phyloP scores from a whole-genome alignment of 75 land plant species.

The Adiantum capillusveneris region DNA sequence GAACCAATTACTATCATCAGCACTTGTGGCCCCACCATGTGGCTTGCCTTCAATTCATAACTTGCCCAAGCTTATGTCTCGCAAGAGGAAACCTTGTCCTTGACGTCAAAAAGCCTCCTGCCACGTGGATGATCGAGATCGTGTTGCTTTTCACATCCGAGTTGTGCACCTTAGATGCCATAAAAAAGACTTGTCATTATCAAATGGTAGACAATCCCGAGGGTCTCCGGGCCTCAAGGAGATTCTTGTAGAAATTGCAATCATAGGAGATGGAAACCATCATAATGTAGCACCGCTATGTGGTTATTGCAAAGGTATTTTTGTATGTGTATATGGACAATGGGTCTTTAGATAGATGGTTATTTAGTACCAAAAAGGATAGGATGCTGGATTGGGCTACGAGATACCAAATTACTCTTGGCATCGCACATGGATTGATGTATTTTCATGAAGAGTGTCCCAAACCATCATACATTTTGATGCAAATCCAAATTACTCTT shows the following conservation, averaged over 20 bases:
- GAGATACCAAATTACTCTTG: conserved; percentile 7
- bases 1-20: no score
- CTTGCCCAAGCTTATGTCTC: no score
- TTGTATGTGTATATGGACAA: conserved; percentile 30
- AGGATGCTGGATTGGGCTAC: conserved; percentile 8
- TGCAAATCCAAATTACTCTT: conserved; percentile 13
- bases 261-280: conserved; percentile 26
- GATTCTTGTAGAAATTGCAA: conserved; percentile 26
- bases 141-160: no score
- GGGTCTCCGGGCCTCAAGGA: conserved; percentile 13
- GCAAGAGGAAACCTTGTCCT: no score
- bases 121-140: no score
- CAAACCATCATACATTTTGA: conserved; percentile 19
- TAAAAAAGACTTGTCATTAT: no score
- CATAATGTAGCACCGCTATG: conserved; percentile 28
- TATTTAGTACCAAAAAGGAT: not conserved
- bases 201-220: conserved; percentile 9
- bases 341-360: conserved; percentile 23
- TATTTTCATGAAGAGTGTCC: conserved; percentile 9
- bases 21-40: no score
- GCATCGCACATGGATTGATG: not conserved
- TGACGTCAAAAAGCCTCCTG: no score
- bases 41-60: no score
- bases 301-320: conserved; percentile 25
- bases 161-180: no score